Percentiles rank a stretch among this genome's conserved stretches.
These are phyloP conservation scores for Colletotrichum paranaense DNA, from an alignment of 2,329 filamentous ascomycete species.

Conservation along the genomic window DNA sequence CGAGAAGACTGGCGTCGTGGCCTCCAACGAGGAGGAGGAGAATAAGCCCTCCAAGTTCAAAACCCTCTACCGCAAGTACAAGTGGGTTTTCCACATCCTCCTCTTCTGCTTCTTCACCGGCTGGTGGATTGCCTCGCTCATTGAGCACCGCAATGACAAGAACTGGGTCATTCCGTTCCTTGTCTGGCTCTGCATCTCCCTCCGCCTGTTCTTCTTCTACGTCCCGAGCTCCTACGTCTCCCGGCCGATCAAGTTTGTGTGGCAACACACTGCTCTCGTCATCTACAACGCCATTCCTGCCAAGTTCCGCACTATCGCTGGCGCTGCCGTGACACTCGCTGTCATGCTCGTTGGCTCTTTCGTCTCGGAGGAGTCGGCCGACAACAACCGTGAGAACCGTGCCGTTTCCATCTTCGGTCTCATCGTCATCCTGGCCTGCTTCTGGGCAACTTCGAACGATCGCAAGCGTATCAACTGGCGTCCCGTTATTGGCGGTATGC, in stretches of 20 bases:
- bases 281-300: slow-evolving; percentile 73
- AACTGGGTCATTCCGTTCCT: slow-evolving; percentile 90
- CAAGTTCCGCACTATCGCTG: slow-evolving; percentile 71
- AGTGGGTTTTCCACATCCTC: slow-evolving; percentile 58
- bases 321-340: slow-evolving; percentile 71
- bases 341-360: slow-evolving; percentile 85
- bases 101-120: slow-evolving; percentile 58
- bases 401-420: slow-evolving; percentile 86
- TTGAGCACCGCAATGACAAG: slow-evolving; percentile 76
- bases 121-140: slow-evolving; percentile 83
- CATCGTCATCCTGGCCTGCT: slow-evolving; percentile 72
- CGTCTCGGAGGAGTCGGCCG: slow-evolving; percentile 73
- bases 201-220: slow-evolving; percentile 81
- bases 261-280: slow-evolving; percentile 72
- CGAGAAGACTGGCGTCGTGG: slow-evolving; percentile 50
- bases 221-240: slow-evolving; percentile 75
- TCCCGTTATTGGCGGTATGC: slow-evolving; percentile 88
- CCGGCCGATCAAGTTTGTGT: slow-evolving; percentile 73
- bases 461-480: slow-evolving; percentile 76
- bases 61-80: slow-evolving; percentile 56
- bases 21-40: slow-evolving; percentile 41
- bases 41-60: slow-evolving; percentile 41
- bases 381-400: slow-evolving; percentile 85
- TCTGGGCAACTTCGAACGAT: slow-evolving; percentile 79
- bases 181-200: slow-evolving; percentile 78